phyloP scores from a whole-genome alignment of 1,284 basidiomycete species.

The Ustilago bromivora region DNA sequence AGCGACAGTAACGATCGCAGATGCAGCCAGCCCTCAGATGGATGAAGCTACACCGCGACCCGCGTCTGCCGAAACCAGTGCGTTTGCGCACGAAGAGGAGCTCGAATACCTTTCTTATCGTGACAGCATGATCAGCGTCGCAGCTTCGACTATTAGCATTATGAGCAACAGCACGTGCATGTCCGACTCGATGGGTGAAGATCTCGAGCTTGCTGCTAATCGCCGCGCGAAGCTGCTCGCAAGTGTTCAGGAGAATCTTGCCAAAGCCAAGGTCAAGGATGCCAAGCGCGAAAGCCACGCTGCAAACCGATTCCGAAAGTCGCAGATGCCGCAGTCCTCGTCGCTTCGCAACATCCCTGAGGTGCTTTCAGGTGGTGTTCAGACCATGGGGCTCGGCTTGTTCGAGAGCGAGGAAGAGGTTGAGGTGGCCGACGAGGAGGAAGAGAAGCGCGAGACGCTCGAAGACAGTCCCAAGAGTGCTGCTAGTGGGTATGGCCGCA shows the following conservation, averaged over 20 bases:
- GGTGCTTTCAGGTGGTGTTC: slow-evolving; percentile 27
- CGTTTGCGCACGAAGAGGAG: slow-evolving; percentile 21
- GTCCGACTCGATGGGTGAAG: slow-evolving; percentile 51
- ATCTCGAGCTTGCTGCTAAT: slow-evolving; percentile 40
- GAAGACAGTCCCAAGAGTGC: slow-evolving; percentile 27
- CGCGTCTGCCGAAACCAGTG: slow-evolving; percentile 14
- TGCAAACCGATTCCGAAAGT: slow-evolving; percentile 31
- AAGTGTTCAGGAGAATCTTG: slow-evolving; percentile 48
- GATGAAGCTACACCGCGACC: slow-evolving; percentile 34
- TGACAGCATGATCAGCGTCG: slow-evolving; percentile 50
- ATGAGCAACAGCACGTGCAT: slow-evolving; percentile 53
- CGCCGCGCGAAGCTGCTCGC: slow-evolving; percentile 48
- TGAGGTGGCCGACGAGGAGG: slow-evolving; percentile 8
- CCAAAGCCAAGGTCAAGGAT: slow-evolving; percentile 38
- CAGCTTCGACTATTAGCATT: slow-evolving; percentile 51
- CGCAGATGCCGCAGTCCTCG: slow-evolving; percentile 39
- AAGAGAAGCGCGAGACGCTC: slow-evolving; percentile 30
- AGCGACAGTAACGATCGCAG: not conserved
- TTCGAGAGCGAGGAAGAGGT: slow-evolving; percentile 47
- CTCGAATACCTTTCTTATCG: slow-evolving; percentile 32
- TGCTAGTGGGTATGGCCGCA: slow-evolving; percentile 3
- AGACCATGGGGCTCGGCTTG: slow-evolving; percentile 43
- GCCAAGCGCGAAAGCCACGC: slow-evolving; percentile 44
- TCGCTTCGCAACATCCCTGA: slow-evolving; percentile 49
- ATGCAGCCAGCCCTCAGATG: slow-evolving; percentile 16